Conservation (phyloP, 805 yeast species). For the Lachancea mirantina region DNA sequence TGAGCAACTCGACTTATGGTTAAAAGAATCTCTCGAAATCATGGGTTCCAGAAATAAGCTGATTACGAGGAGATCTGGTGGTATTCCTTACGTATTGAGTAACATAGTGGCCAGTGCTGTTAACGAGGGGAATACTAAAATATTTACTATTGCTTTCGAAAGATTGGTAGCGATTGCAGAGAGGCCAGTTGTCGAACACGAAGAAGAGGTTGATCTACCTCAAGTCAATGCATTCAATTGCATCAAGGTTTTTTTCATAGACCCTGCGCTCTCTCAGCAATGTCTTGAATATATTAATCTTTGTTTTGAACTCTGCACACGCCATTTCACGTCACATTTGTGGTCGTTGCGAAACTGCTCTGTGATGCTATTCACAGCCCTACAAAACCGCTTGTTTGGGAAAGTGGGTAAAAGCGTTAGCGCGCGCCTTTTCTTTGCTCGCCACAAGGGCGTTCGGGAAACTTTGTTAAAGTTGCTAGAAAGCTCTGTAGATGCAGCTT, state of each 20-base stretch:
- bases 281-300: slow-evolving; percentile 47
- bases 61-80: slow-evolving; percentile 88
- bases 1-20: slow-evolving; percentile 48
- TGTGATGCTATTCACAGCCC: slow-evolving; percentile 82
- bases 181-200: slow-evolving; percentile 39
- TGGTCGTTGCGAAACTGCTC: slow-evolving; percentile 94
- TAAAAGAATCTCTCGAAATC: slow-evolving; percentile 45
- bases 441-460: slow-evolving; percentile 46
- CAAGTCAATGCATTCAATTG: slow-evolving; percentile 93
- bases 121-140: slow-evolving; percentile 28
- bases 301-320: slow-evolving; percentile 55
- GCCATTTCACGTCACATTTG: slow-evolving; percentile 52
- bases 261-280: slow-evolving; percentile 51
- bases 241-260: slow-evolving; percentile 65
- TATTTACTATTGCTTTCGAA: slow-evolving; percentile 45
- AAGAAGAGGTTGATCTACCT: slow-evolving; percentile 64
- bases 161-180: slow-evolving; percentile 49
- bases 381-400: slow-evolving; percentile 77
- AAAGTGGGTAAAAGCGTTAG: slow-evolving; percentile 38
- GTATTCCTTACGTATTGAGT: slow-evolving; percentile 73
- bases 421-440: slow-evolving; percentile 65
- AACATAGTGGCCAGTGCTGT: slow-evolving; percentile 61
- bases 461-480: slow-evolving; percentile 37
- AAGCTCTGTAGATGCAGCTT: slow-evolving; percentile 1
- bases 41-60: slow-evolving; percentile 54